Conservation (phyloP, 495 filamentous ascomycete species). For the Podospora pseudopauciseta region DNA sequence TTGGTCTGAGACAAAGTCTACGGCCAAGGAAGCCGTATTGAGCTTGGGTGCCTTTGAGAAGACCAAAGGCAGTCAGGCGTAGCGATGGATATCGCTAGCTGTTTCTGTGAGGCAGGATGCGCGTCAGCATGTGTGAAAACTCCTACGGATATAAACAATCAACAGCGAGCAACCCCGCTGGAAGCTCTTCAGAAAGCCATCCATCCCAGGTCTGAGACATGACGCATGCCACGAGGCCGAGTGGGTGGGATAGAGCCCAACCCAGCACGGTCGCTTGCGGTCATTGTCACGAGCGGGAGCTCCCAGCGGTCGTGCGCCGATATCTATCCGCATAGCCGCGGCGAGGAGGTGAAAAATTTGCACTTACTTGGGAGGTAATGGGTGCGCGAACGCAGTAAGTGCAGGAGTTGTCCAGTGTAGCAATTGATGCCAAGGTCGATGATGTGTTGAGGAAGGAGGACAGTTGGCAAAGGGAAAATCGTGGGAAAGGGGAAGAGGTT, state of each 20-base stretch:
- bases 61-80: conserved; percentile 58
- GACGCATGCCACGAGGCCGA: neutral
- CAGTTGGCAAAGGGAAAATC: conserved; percentile 5
- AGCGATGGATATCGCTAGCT: neutral
- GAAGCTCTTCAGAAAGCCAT: neutral
- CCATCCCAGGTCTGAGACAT: conserved; percentile 3
- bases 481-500: conserved; percentile 10
- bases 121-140: conserved; percentile 7
- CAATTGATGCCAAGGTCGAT: conserved; percentile 8
- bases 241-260: neutral
- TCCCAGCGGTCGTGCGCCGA: neutral
- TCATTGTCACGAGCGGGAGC: neutral
- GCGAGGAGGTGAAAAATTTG: neutral
- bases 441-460: conserved; percentile 7
- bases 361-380: neutral
- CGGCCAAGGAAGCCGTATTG: conserved; percentile 73
- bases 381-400: neutral
- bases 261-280: conserved; percentile 1
- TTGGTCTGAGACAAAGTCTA: conserved; percentile 66
- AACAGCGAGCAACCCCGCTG: neutral
- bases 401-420: neutral
- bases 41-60: conserved; percentile 58
- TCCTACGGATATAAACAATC: neutral
- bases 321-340: neutral
- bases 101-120: neutral